phyloP scores from a whole-genome alignment of 805 yeast genomes.

The Candida takata region DNA sequence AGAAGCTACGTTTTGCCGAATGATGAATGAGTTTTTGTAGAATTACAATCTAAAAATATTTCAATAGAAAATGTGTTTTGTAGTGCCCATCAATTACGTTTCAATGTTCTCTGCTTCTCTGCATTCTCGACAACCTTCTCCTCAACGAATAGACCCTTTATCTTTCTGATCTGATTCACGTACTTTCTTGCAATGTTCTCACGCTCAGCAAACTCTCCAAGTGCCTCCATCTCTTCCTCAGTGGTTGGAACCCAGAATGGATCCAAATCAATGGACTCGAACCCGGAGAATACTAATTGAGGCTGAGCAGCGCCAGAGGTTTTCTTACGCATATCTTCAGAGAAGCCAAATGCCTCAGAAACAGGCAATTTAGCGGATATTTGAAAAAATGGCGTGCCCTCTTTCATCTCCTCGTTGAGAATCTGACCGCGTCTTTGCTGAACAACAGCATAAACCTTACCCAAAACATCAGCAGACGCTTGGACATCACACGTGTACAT shows the following conservation, averaged over 20 bases:
- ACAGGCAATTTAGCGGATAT: slow-evolving; percentile 84
- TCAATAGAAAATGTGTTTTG: background rate
- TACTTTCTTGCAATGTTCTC: slow-evolving; percentile 87
- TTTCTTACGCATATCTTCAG: slow-evolving; percentile 87
- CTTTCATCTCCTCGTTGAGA: slow-evolving; percentile 90
- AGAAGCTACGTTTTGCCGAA: slow-evolving; percentile 6
- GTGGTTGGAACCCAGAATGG: slow-evolving; percentile 99
- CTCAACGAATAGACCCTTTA: slow-evolving; percentile 86
- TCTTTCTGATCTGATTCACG: slow-evolving; percentile 72
- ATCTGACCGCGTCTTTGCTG: slow-evolving; percentile 83
- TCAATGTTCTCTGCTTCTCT: slow-evolving; percentile 87
- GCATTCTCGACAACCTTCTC: slow-evolving; percentile 89
- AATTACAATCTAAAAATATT: too few species aligned
- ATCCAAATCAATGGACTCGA: slow-evolving; percentile 78
- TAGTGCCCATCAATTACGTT: slow-evolving; percentile 30
- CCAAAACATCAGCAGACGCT: slow-evolving; percentile 88
- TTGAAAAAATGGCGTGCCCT: slow-evolving; percentile 95
- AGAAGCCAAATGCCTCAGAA: slow-evolving; percentile 92
- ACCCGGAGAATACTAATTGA: slow-evolving; percentile 86
- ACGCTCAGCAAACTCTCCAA: slow-evolving; percentile 88
- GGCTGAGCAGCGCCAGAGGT: slow-evolving; percentile 98
- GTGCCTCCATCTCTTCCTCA: slow-evolving; percentile 88
- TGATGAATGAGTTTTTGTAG: background rate
- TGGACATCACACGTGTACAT: slow-evolving; percentile 93
- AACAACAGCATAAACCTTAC: slow-evolving; percentile 91